phyloP scores from a whole-genome alignment of 2,329 filamentous ascomycete genomes.

The Emmonsiellopsis sp. region DNA sequence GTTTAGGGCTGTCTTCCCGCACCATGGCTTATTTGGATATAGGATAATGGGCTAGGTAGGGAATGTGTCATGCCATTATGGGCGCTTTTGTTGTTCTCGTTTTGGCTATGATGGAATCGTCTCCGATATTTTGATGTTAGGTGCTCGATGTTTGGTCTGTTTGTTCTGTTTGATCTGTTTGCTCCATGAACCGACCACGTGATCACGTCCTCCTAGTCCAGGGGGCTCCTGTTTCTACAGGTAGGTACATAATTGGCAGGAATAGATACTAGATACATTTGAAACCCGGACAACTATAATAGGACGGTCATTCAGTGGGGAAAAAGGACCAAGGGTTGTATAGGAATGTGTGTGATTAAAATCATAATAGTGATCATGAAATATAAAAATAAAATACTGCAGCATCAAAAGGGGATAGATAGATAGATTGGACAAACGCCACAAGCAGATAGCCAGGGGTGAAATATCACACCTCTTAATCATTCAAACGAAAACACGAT shows the following conservation, averaged over 20 bases:
- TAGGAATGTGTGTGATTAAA: too few relatives aligned
- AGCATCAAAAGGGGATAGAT: background rate
- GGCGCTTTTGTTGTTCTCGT: background rate
- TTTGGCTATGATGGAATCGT: background rate
- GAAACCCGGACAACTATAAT: background rate
- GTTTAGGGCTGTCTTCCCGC: slow-evolving; percentile 47
- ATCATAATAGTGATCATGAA: background rate
- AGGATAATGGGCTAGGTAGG: background rate
- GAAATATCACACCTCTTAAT: background rate
- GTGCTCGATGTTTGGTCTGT: background rate
- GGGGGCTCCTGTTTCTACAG: too few relatives aligned
- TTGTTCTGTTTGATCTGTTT: slow-evolving; percentile 1
- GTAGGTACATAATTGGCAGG: too few relatives aligned
- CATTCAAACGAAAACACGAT: too few relatives aligned
- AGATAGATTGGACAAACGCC: too few relatives aligned
- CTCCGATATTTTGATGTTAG: background rate
- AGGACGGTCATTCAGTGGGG: background rate
- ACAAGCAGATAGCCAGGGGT: too few relatives aligned
- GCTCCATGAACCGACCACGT: background rate
- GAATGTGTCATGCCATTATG: background rate
- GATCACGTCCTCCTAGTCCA: background rate
- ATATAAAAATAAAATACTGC: background rate
- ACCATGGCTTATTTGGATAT: slow-evolving; percentile 20
- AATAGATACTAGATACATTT: background rate
- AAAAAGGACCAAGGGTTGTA: too few relatives aligned